A percentile compares a stretch with the other conserved stretches of the same genome.
Conservation (phyloP, 2,329 filamentous ascomycete genomes). For the Claviceps cyperi region DNA sequence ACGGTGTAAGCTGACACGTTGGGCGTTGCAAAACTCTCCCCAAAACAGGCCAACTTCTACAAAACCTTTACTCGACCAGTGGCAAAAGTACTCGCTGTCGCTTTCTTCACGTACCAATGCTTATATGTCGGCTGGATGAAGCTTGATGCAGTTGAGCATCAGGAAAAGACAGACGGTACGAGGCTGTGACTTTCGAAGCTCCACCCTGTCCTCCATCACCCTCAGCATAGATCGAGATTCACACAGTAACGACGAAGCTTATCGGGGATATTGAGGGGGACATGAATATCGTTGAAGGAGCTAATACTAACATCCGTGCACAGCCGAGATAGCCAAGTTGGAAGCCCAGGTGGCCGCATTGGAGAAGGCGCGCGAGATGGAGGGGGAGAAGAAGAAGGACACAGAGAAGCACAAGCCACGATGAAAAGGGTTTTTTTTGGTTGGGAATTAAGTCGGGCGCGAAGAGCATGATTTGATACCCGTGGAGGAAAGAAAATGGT, state of each 20-base stretch:
- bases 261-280: no score
- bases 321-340: constrained; percentile 21
- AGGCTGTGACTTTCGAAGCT: no score
- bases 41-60: constrained; percentile 50
- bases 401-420: constrained; percentile 2
- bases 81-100: constrained; percentile 58
- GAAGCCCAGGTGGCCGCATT: constrained; percentile 24
- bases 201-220: no score
- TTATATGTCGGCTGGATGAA: constrained; percentile 61
- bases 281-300: neutral
- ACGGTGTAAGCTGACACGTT: neutral
- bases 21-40: neutral
- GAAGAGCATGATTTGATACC: no score
- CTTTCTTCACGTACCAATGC: constrained; percentile 67
- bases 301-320: neutral
- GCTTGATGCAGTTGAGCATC: constrained; percentile 57
- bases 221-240: no score
- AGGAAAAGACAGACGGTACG: constrained; percentile 41
- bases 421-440: constrained; percentile 7
- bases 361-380: constrained; percentile 9
- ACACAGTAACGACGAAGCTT: no score
- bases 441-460: constrained; percentile 3
- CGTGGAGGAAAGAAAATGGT: neutral
- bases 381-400: neutral
- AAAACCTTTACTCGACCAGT: constrained; percentile 60